Evolutionary conservation across 2,329 filamentous ascomycete genomes (phyloP).

Genomic region (Exophiala xenobiotica): DNA sequence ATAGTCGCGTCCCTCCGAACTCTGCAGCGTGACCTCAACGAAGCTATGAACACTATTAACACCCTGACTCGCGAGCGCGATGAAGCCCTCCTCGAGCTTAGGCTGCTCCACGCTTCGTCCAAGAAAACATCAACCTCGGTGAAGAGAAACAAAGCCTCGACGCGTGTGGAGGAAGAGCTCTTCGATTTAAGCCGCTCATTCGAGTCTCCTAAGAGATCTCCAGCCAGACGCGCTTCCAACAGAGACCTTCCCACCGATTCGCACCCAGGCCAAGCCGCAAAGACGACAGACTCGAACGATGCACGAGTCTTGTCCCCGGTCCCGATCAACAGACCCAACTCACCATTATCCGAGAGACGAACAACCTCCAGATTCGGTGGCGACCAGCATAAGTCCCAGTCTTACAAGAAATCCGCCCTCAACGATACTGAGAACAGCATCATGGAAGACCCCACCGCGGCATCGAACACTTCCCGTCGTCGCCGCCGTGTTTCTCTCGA

Average conservation of each 20-base stretch:
- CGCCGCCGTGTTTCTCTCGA: constrained; percentile 48
- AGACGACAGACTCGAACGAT: constrained; percentile 27
- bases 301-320: constrained; percentile 27
- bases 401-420: constrained; percentile 20
- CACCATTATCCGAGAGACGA: constrained; percentile 16
- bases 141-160: constrained; percentile 13
- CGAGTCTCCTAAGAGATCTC: constrained; percentile 22
- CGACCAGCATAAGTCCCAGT: constrained; percentile 11
- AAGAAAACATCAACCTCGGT: constrained; percentile 23
- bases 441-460: constrained; percentile 34
- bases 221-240: constrained; percentile 10
- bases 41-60: constrained; percentile 30
- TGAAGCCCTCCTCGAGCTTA: constrained; percentile 28
- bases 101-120: constrained; percentile 21
- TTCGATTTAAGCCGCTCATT: constrained; percentile 30
- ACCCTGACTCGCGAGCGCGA: constrained; percentile 30
- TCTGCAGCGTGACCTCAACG: constrained; percentile 29
- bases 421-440: constrained; percentile 30
- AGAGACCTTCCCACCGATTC: constrained; percentile 16
- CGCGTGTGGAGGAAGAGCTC: constrained; percentile 28
- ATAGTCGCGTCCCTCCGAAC: constrained; percentile 32
- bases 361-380: constrained; percentile 6
- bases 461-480: constrained; percentile 50
- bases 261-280: constrained; percentile 19
- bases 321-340: constrained; percentile 11